These are phyloP conservation scores for Mortierella sp. DNA, from an alignment of 371 early-diverging fungal genomes.

Conservation along the genomic window DNA sequence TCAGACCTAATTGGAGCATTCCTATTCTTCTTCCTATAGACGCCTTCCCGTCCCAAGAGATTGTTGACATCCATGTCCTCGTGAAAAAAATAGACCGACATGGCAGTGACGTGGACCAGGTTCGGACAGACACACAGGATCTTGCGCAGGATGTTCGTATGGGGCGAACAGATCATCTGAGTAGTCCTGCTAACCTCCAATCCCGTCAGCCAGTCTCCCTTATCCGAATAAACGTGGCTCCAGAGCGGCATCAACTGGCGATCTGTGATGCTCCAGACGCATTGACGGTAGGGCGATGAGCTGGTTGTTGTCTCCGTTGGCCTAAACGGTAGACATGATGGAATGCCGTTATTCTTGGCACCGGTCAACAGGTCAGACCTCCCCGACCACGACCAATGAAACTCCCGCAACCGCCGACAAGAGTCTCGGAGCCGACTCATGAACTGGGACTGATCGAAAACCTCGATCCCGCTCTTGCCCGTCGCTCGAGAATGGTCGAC, in stretches of 20 bases:
- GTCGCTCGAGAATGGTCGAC: background rate
- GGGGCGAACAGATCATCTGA: too few relatives aligned
- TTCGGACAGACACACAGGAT: background rate
- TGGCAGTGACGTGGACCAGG: background rate
- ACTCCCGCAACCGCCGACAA: background rate
- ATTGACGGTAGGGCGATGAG: too few relatives aligned
- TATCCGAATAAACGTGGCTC: too few relatives aligned
- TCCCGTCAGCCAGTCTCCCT: background rate
- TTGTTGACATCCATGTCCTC: constrained; percentile 2
- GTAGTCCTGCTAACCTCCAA: background rate
- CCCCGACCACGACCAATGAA: too few relatives aligned
- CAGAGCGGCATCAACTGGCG: too few relatives aligned
- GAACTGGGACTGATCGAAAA: background rate
- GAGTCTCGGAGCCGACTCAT: background rate
- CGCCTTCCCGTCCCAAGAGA: background rate
- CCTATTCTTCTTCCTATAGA: background rate
- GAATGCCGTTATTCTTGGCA: too few relatives aligned
- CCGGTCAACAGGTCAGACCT: too few relatives aligned
- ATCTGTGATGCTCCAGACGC: too few relatives aligned
- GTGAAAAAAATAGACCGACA: background rate
- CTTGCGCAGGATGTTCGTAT: background rate
- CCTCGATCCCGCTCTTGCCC: too few relatives aligned
- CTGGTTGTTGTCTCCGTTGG: too few relatives aligned
- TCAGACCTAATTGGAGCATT: background rate
- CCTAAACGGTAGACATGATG: too few relatives aligned